These are phyloP conservation scores for Monosporozyma yasuniensis DNA, from an alignment of 805 yeast species.

Conservation along the genomic window DNA sequence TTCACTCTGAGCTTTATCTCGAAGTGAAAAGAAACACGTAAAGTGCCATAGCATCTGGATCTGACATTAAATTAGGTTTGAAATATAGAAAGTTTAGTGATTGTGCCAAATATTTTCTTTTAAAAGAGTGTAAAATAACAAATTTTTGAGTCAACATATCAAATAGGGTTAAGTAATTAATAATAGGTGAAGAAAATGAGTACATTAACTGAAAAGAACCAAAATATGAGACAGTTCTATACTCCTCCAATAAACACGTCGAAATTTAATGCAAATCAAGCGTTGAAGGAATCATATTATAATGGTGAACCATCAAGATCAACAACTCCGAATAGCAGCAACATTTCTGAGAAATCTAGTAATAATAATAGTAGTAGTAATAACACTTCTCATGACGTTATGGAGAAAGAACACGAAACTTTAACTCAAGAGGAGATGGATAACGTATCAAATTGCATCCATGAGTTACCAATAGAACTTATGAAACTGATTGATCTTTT, in stretches of 20 bases:
- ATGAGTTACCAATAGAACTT: slow-evolving; percentile 22
- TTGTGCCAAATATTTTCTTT: neutral
- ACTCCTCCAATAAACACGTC: slow-evolving; percentile 28
- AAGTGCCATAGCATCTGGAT: neutral
- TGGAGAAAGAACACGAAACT: neutral
- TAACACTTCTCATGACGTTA: neutral
- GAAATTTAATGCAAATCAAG: slow-evolving; percentile 19
- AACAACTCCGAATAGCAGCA: neutral
- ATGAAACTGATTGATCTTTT: slow-evolving; percentile 21
- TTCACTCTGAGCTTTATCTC: neutral
- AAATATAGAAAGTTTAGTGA: neutral
- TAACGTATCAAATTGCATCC: slow-evolving; percentile 12
- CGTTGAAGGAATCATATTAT: slow-evolving; percentile 23
- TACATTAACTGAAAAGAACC: neutral
- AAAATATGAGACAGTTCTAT: slow-evolving; percentile 13
- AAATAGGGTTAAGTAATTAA: neutral
- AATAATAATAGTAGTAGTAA: neutral
- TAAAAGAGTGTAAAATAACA: neutral
- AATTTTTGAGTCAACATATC: neutral
- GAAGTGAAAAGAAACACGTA: neutral
- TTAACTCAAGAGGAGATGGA: slow-evolving; percentile 18
- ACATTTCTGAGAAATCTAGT: neutral
- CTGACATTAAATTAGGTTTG: neutral
- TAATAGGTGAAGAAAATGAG: neutral
- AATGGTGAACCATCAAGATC: slow-evolving; percentile 1